These are phyloP conservation scores for Xylaria polymorpha DNA, from an alignment of 2,329 filamentous ascomycete species.

Conservation along the genomic window DNA sequence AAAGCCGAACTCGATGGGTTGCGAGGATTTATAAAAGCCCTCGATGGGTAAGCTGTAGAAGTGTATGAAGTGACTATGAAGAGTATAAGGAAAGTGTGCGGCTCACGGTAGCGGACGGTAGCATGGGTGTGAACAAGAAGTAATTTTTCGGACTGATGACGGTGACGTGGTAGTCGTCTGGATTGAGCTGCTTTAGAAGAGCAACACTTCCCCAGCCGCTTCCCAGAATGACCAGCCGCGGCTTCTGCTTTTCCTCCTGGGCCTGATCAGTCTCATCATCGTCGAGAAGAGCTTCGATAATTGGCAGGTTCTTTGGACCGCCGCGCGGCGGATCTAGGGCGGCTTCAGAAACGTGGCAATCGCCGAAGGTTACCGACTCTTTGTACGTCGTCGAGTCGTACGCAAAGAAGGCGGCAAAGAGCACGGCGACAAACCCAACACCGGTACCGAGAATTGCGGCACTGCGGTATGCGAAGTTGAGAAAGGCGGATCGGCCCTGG, in stretches of 20 bases:
- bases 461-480: constrained; percentile 73
- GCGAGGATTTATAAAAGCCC: no score
- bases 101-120: constrained; percentile 89
- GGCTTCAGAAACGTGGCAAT: constrained; percentile 85
- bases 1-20: no score
- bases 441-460: constrained; percentile 81
- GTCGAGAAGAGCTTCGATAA: constrained; percentile 87
- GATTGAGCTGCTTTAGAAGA: constrained; percentile 87
- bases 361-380: constrained; percentile 72
- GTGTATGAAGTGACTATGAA: no score
- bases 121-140: constrained; percentile 98
- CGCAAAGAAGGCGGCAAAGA: constrained; percentile 86
- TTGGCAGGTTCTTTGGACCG: constrained; percentile 94
- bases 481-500: constrained; percentile 59
- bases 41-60: no score
- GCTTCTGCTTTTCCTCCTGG: constrained; percentile 82
- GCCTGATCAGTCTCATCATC: constrained; percentile 84
- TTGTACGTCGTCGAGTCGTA: constrained; percentile 95
- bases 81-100: no score
- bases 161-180: constrained; percentile 94
- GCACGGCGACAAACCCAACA: constrained; percentile 73
- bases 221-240: constrained; percentile 89
- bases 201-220: constrained; percentile 96
- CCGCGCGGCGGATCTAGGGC: constrained; percentile 84
- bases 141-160: constrained; percentile 95